Evolutionary conservation across 1,284 basidiomycete species (phyloP).

Genomic region (Athelia psychrophila): DNA sequence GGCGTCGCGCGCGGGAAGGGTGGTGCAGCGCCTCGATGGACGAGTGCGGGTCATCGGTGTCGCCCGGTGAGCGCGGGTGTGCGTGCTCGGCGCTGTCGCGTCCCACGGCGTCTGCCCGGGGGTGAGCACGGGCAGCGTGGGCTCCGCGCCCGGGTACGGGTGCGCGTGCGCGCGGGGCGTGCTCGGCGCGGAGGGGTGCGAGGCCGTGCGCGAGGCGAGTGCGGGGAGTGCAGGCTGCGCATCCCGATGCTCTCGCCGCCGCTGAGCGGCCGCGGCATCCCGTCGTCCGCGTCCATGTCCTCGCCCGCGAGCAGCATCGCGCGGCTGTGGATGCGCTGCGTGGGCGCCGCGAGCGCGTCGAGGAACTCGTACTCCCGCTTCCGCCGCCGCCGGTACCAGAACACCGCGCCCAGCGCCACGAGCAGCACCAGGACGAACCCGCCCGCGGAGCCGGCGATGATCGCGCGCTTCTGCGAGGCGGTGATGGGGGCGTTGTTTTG

Average conservation of each 20-base stretch:
- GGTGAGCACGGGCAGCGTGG: background rate
- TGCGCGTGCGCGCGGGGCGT: constrained; percentile 27
- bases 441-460: constrained; percentile 45
- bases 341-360: constrained; percentile 21
- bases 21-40: constrained; percentile 11
- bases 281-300: background rate
- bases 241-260: background rate
- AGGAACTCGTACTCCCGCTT: constrained; percentile 39
- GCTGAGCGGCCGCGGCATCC: background rate
- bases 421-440: constrained; percentile 40
- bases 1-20: background rate
- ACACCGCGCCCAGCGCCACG: constrained; percentile 34
- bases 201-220: constrained; percentile 9
- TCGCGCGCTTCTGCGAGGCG: constrained; percentile 25
- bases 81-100: background rate
- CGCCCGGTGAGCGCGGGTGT: constrained; percentile 4
- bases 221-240: background rate
- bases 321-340: constrained; percentile 28
- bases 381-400: constrained; percentile 38
- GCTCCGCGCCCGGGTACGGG: constrained; percentile 47
- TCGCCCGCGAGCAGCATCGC: constrained; percentile 3
- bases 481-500: constrained; percentile 7
- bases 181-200: background rate
- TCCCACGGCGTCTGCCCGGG: constrained; percentile 2
- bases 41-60: constrained; percentile 8